Evolutionary conservation across 495 filamentous ascomycete species (phyloP), one percentile per base, ranked within the genome.

Genomic region (Jackrogersella multiformis): DNA sequence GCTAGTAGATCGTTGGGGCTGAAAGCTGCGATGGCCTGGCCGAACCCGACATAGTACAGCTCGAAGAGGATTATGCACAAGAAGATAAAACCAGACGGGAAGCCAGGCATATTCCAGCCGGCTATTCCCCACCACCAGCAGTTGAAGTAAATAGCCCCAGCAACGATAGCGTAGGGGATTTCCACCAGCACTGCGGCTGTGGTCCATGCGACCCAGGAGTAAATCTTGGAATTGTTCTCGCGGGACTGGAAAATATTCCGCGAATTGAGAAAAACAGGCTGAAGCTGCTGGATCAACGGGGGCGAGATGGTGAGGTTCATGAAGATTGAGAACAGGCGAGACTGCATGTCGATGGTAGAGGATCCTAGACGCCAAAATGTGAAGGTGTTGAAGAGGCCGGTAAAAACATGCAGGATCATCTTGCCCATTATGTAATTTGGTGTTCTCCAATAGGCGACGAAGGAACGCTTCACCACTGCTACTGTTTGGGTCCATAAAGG

Each of bases 1-100:
- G 90, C 89, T 34, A 93, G 82, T 4, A 92, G 81, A 35, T 90
- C 86, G 72, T 92, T 92, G 0, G 91, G 90, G 9, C 86, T 80
- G 63, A 92, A 83, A 0, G 91, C 81, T 0, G 92, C 92, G 45
- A 95, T 92, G 64, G 88, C 87, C 75, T 93, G 90, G 1, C 89
- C 89, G 62, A 94, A 88, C 21, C 86, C 82, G 51, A 92, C 80
- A 66, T 92, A 93, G 76, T 85, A 93, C 28, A 91, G 65, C 72
- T 93, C 89, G 73, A 88, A 92, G 6, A 90, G 73, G 74, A 90
- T 84, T 5, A 91, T 74, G n/a, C 44, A 54, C 41, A 74, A 30
- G 52, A 68, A 72, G 48, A 84, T 74, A 74, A 90, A 87, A 5
- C 84, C 88, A 2, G 82, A 80, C 5, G 73, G 80, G 67, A 89